Percentiles rank a stretch among this genome's conserved stretches.
These are phyloP conservation scores for Tolypocladium paradoxum DNA, from an alignment of 2,329 filamentous ascomycete genomes.

Conservation along the genomic window DNA sequence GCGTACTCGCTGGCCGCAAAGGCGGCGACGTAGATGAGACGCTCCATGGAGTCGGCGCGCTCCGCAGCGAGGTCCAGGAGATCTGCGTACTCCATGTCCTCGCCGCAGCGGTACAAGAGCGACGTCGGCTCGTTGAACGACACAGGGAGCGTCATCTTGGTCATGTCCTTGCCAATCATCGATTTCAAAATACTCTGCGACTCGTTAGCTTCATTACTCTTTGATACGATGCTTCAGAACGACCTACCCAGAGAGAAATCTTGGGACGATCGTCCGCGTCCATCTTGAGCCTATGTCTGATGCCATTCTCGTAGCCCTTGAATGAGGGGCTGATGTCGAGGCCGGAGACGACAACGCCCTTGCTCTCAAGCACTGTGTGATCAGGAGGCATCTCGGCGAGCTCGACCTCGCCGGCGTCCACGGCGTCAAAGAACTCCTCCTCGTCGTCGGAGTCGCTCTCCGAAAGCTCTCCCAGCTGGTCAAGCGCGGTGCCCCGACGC, in stretches of 20 bases:
- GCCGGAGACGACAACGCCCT: conserved; percentile 28
- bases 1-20: conserved; percentile 96
- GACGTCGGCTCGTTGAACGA: conserved; percentile 99
- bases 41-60: conserved; percentile 76
- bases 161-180: conserved; percentile 99
- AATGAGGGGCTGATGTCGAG: conserved; percentile 68
- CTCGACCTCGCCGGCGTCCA: conserved; percentile 86
- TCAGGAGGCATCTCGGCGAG: conserved; percentile 56
- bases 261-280: conserved; percentile 88
- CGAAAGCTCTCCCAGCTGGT: conserved; percentile 62
- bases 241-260: conserved; percentile 84
- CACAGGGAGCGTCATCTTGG: conserved; percentile 96
- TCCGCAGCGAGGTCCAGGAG: conserved; percentile 83
- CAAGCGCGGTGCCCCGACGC: conserved; percentile 55
- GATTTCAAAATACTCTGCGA: conserved; percentile 85
- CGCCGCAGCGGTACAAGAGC: conserved; percentile 82
- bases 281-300: conserved; percentile 70
- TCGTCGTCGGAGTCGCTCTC: conserved; percentile 75
- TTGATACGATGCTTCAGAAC: conserved; percentile 5
- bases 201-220: conserved; percentile 9
- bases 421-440: conserved; percentile 94
- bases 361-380: conserved; percentile 30
- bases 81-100: conserved; percentile 97
- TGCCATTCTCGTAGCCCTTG: conserved; percentile 82
- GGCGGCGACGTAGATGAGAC: conserved; percentile 86